A percentile compares a stretch with the other conserved stretches of the same genome.
Conservation (phyloP, 257 asterid species). For the Salvia splendens region DNA sequence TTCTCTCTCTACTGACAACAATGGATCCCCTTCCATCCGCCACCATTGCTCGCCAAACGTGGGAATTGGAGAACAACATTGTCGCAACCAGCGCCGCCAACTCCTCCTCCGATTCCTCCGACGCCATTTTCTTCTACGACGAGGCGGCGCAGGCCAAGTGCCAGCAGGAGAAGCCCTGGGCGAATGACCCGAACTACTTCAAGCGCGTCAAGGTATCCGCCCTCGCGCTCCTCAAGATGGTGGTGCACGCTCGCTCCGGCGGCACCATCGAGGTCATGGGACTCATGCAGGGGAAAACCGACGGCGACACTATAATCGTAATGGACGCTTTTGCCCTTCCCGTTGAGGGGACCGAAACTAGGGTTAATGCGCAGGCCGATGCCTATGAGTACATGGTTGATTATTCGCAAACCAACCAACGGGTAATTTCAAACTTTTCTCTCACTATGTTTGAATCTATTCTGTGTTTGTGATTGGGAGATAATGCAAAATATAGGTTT, state of each 20-base stretch:
- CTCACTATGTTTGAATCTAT: neutral
- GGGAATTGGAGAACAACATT: constrained; percentile 81
- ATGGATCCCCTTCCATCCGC: constrained; percentile 47
- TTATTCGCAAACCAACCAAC: constrained; percentile 64
- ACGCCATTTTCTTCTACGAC: constrained; percentile 84
- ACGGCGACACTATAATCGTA: constrained; percentile 88
- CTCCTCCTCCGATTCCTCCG: constrained; percentile 56
- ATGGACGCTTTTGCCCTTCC: constrained; percentile 99
- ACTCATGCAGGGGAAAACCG: constrained; percentile 96
- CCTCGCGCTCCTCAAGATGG: constrained; percentile 98
- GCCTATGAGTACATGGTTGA: constrained; percentile 98
- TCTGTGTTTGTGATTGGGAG: neutral
- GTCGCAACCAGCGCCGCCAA: constrained; percentile 38
- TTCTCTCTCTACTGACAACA: constrained; percentile 24
- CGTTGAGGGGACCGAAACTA: constrained; percentile 97
- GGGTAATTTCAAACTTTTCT: neutral
- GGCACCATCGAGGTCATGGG: constrained; percentile 99
- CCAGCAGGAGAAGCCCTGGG: constrained; percentile 93
- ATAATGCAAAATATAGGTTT: neutral
- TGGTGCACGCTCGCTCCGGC: constrained; percentile 97
- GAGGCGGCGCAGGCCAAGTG: constrained; percentile 68
- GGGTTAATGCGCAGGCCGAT: constrained; percentile 99
- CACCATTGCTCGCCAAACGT: constrained; percentile 71
- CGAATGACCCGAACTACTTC: constrained; percentile 86
- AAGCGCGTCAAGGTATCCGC: constrained; percentile 96